phyloP scores from a whole-genome alignment of 345 rosid species.

The Rhodomyrtus tomentosa region DNA sequence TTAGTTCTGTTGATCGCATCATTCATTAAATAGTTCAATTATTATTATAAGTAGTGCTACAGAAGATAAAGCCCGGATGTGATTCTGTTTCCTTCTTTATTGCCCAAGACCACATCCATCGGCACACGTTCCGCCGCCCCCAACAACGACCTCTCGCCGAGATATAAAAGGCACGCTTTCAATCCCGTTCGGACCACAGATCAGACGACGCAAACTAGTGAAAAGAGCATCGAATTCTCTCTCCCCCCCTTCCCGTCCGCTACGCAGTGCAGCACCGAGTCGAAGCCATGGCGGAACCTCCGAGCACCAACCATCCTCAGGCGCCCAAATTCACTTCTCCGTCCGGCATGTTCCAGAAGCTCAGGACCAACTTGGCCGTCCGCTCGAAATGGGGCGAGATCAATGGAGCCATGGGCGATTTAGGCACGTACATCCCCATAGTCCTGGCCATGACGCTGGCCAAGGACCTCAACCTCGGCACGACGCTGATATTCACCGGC shows the following conservation, averaged over 20 bases:
- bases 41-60: not conserved
- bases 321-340: not conserved
- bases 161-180: rapidly evolving
- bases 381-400: constrained; percentile 54
- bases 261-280: not conserved
- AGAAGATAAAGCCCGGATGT: not conserved
- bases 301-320: not conserved
- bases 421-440: constrained; percentile 83
- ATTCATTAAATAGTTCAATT: rapidly evolving
- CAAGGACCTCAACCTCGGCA: constrained; percentile 66
- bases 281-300: not conserved
- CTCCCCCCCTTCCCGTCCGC: not conserved
- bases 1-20: rapidly evolving
- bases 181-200: not conserved
- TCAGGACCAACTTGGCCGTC: constrained; percentile 35
- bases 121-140: not conserved
- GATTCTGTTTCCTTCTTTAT: not conserved
- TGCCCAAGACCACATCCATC: not conserved
- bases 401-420: constrained; percentile 87
- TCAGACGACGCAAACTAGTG: not conserved
- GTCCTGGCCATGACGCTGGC: constrained; percentile 71
- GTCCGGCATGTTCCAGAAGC: constrained; percentile 14
- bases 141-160: not conserved
- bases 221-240: not conserved
- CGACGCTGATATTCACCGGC: constrained; percentile 69